These are phyloP conservation scores for Yamadazyma laniorum DNA, from an alignment of 805 yeast genomes.

Conservation along the genomic window DNA sequence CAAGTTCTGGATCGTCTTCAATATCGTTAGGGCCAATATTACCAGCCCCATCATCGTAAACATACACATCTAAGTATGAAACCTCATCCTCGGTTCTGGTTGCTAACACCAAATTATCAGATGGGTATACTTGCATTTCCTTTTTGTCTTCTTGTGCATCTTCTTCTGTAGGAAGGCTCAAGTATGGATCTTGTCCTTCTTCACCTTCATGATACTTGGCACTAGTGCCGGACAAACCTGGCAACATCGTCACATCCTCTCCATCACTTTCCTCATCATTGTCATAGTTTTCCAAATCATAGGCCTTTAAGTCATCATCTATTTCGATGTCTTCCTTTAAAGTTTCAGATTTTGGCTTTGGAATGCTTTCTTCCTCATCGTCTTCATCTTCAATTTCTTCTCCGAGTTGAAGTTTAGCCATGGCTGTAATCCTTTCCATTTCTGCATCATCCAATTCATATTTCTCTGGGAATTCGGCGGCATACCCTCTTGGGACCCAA, in stretches of 20 bases:
- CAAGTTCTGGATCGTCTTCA: constrained; percentile 74
- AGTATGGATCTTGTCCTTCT: constrained; percentile 57
- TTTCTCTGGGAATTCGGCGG: constrained; percentile 87
- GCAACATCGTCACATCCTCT: constrained; percentile 62
- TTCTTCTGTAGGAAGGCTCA: constrained; percentile 58
- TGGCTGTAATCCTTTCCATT: constrained; percentile 80
- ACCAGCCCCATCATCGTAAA: constrained; percentile 92
- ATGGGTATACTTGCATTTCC: constrained; percentile 82
- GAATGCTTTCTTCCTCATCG: constrained; percentile 22
- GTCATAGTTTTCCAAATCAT: constrained; percentile 82
- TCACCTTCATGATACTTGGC: constrained; percentile 53
- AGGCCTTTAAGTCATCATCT: constrained; percentile 87
- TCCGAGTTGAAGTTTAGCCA: constrained; percentile 78
- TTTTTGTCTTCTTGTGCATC: constrained; percentile 75
- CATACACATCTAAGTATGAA: constrained; percentile 87
- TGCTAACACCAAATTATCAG: constrained; percentile 86
- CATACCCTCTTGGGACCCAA: constrained; percentile 97
- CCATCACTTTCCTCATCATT: constrained; percentile 61
- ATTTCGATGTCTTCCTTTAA: constrained; percentile 55
- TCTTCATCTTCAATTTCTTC: constrained; percentile 68
- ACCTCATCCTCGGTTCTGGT: constrained; percentile 96
- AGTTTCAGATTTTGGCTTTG: background rate
- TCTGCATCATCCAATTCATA: constrained; percentile 89
- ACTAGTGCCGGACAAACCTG: constrained; percentile 61
- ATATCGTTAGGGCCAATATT: constrained; percentile 70